A percentile compares a stretch with the other conserved stretches of the same genome.
These are phyloP conservation scores for Haplosporangium gracile DNA, from an alignment of 192 early-diverging fungal genomes.

Conservation along the genomic window DNA sequence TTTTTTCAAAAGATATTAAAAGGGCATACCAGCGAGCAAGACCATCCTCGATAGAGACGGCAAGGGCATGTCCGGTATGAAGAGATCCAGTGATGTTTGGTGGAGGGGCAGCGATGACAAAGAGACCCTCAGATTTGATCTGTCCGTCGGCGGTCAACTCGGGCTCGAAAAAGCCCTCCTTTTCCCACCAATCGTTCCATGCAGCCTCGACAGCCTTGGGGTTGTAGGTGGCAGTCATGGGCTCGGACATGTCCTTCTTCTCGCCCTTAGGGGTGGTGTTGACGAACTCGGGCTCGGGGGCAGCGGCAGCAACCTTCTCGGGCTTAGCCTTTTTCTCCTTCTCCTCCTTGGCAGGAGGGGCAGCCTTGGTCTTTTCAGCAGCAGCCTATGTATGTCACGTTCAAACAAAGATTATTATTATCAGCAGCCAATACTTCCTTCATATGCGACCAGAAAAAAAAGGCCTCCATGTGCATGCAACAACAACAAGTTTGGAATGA, in stretches of 20 bases:
- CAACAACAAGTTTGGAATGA: not conserved
- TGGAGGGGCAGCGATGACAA: slow-evolving; percentile 95
- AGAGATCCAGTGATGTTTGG: slow-evolving; percentile 99
- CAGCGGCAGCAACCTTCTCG: slow-evolving; percentile 43
- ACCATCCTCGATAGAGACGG: slow-evolving; percentile 94
- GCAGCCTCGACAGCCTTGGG: slow-evolving; percentile 92
- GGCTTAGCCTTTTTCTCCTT: slow-evolving; percentile 51
- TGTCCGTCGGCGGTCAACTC: slow-evolving; percentile 78
- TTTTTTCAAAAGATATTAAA: not conserved
- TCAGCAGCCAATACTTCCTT: not conserved
- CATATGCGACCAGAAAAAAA: not conserved
- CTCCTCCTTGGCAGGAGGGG: slow-evolving; percentile 49
- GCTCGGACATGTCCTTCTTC: slow-evolving; percentile 82
- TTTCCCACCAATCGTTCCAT: slow-evolving; percentile 99
- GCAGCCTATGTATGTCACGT: not conserved
- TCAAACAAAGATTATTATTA: not conserved
- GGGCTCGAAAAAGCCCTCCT: slow-evolving; percentile 92
- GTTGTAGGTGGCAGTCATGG: slow-evolving; percentile 88
- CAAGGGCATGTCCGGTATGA: slow-evolving; percentile 96
- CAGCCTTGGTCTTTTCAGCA: slow-evolving; percentile 61
- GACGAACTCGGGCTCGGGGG: slow-evolving; percentile 73
- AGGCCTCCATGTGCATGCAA: not conserved
- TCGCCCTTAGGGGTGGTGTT: slow-evolving; percentile 89
- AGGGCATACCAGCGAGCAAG: slow-evolving; percentile 85
- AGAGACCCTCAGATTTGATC: slow-evolving; percentile 80